A percentile compares a stretch with the other conserved stretches of the same genome.
These are phyloP conservation scores for Gracilaria domingensis DNA, from an alignment of 23 red algal species.

Conservation along the genomic window DNA sequence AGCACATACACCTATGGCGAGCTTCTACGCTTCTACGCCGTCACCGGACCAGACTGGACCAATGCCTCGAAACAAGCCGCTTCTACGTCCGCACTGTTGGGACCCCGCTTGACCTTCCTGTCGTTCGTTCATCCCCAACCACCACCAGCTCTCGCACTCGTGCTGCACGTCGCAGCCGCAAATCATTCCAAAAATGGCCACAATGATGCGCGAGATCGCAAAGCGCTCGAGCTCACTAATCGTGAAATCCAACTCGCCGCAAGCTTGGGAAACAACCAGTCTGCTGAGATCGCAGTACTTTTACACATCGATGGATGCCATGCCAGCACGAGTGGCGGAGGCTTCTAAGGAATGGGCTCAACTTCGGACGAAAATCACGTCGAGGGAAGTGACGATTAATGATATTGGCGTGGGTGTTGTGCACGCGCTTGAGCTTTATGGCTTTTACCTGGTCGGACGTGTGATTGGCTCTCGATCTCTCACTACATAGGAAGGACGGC, in stretches of 20 bases:
- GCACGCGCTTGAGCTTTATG: conserved; percentile 61
- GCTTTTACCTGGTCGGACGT: conserved; percentile 66
- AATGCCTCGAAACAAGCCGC: too few relatives aligned
- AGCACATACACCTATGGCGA: too few relatives aligned
- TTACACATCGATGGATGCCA: conserved; percentile 64
- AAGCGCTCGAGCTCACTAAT: conserved; percentile 44
- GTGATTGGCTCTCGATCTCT: conserved; percentile 53
- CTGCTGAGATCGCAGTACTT: conserved; percentile 65
- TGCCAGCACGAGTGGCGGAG: conserved; percentile 74
- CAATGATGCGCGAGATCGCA: conserved; percentile 44
- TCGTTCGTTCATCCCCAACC: not conserved
- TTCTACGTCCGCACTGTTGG: too few relatives aligned
- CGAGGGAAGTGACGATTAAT: conserved; percentile 46
- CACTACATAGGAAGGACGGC: conserved; percentile 1
- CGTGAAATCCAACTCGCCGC: conserved; percentile 52
- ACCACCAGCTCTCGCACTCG: not conserved
- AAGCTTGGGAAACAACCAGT: conserved; percentile 69
- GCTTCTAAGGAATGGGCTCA: conserved; percentile 61
- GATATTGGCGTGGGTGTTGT: conserved; percentile 50
- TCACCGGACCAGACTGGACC: too few relatives aligned
- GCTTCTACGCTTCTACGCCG: too few relatives aligned
- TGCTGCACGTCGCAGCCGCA: not conserved
- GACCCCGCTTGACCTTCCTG: not conserved
- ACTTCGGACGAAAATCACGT: conserved; percentile 45
- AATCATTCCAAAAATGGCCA: conserved; percentile 1